Evolutionary conservation across 1,284 basidiomycete genomes (phyloP).

Genomic region (Caloboletus inedulis): DNA sequence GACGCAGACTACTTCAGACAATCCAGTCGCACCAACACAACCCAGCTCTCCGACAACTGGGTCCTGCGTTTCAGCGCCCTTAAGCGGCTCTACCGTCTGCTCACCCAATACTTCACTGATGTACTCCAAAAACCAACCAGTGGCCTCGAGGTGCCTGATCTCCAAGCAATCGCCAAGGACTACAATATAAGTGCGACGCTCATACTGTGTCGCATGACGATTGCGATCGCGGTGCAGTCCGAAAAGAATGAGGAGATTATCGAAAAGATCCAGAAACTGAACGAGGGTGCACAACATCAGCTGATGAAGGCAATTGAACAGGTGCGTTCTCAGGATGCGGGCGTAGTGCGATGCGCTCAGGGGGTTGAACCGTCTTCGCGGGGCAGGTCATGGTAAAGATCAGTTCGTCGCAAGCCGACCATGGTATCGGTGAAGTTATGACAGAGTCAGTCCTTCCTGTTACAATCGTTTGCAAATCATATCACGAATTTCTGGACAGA

Average conservation of each 20-base stretch:
- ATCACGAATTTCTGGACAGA: constrained; percentile 37
- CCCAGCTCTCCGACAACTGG: constrained; percentile 80
- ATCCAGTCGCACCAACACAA: constrained; percentile 49
- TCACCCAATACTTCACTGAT: constrained; percentile 84
- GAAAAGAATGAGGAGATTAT: constrained; percentile 82
- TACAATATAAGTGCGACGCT: constrained; percentile 63
- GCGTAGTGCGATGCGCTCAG: neutral
- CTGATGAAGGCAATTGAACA: constrained; percentile 87
- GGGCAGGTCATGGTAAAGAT: constrained; percentile 73
- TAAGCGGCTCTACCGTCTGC: constrained; percentile 81
- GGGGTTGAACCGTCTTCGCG: neutral
- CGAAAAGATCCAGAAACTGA: constrained; percentile 77
- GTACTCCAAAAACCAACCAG: constrained; percentile 72
- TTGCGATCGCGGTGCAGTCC: constrained; percentile 91
- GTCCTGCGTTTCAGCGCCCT: constrained; percentile 80
- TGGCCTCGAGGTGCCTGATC: constrained; percentile 73
- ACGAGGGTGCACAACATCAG: constrained; percentile 76
- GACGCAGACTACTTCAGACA: constrained; percentile 78
- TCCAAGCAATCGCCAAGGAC: constrained; percentile 80
- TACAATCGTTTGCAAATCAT: constrained; percentile 8
- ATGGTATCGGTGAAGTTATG: constrained; percentile 55
- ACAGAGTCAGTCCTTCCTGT: constrained; percentile 58
- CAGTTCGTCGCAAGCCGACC: constrained; percentile 41
- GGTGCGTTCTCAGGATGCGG: constrained; percentile 38
- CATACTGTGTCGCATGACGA: constrained; percentile 78